Evolutionary conservation across 305 asterid species (phyloP).

Genomic region (Solanum hybrid): DNA sequence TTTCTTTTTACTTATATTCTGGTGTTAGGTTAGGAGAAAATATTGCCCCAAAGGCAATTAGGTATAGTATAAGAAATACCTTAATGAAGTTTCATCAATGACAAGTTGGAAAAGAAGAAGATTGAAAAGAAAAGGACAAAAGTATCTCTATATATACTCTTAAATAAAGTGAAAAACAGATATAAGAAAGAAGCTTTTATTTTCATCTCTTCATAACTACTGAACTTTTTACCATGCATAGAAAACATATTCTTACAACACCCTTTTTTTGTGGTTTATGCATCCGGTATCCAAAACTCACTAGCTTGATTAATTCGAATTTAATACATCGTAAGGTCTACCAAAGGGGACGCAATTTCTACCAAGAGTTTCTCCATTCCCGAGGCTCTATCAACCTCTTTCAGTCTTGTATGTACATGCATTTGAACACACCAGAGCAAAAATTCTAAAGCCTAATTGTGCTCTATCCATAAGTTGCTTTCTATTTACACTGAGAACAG

Average conservation of each 20-base stretch:
- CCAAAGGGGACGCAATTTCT: background rate
- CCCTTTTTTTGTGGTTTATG: background rate
- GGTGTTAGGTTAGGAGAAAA: background rate
- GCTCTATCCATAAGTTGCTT: background rate
- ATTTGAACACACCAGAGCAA: background rate
- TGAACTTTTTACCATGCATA: background rate
- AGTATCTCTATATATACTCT: background rate
- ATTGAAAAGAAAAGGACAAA: background rate
- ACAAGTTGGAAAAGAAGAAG: background rate
- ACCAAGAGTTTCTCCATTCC: background rate
- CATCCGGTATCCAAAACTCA: background rate
- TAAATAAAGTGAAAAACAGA: background rate
- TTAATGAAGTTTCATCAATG: background rate
- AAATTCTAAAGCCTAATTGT: background rate
- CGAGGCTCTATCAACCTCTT: background rate
- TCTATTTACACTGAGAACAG: background rate
- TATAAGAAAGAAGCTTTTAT: background rate
- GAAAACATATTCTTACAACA: background rate
- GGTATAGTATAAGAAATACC: background rate
- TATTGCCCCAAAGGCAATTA: background rate
- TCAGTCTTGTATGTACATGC: background rate
- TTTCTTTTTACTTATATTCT: background rate
- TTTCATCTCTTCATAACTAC: background rate
- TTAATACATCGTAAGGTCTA: background rate
- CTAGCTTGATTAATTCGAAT: background rate